Evolutionary conservation across 352 stramenopile genomes (phyloP), one percentile per base, ranked within the genome.

Genomic region (Pythium biforme): DNA sequence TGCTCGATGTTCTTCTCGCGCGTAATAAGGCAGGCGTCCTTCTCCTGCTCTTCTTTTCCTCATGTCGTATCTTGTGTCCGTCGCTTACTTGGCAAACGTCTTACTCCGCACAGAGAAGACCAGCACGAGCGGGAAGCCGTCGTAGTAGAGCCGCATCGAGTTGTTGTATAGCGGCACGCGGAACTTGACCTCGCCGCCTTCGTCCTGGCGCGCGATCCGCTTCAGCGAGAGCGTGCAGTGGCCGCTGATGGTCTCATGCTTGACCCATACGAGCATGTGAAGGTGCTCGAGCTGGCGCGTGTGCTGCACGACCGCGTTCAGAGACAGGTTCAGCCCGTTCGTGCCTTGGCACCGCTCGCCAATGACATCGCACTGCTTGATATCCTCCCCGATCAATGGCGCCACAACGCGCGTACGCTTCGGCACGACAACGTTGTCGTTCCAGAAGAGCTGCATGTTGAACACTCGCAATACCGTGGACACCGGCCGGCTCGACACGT

Each of bases 251-350:
- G 74, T 77, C 31, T 94, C 85, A 46, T 90, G 84, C 57, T 84
- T 89, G 23, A 94, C 81, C 85, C 82, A 94, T 15, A 94, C 77
- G 17, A 94, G 74, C 85, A 94, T 94, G 61, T 94, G 85, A 12
- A 94, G 65, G 61, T 92, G 79, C 45, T 90, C 78, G 0, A 94
- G 69, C 17, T 80, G 79, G 6, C 81, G 81, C 1, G 74, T 69
- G 63, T 94, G 85, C 48, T 91, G 81, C 22, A 94, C 70, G 7
- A 91, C 77, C 4, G 81, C 79, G 47, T 94, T 94, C 20, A 92
- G 68, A 39, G 82, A 89, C 20, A 92, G 58, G 55, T 81, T 83
- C 7, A 81, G 55, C 12, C 74, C 79, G 41, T 81, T 87, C 11
- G 62, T 71, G 26, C 77, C 77, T 46, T 81, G 69, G 23, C 61